Base-by-base conservation (phyloP, 345 rosid species). In the Noccaea bulbosa region DNA sequence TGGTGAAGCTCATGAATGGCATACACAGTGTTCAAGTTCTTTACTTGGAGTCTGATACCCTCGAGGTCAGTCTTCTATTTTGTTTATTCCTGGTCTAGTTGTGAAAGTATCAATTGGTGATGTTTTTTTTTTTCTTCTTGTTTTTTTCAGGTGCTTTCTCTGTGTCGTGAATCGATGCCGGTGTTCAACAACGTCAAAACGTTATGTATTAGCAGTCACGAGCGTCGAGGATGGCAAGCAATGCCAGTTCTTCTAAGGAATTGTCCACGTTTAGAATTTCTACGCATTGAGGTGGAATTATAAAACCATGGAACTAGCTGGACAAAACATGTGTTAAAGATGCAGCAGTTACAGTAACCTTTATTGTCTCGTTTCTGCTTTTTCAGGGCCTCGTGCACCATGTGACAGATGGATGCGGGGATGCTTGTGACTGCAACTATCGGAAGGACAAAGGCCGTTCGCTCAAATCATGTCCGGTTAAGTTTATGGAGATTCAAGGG, bases 1-100 rank as follows among this genome's bases (percentile, higher is more conserved):
- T 48, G n/a, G 57, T 58, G 4, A 69, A 69, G 65, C 73, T 69
- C 48, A 69, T 69, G 57, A 58, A 47, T 7, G 73, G 65, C 16
- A 2, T 58, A n/a, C 38, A 11, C 24, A 57, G 58, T 59, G 73
- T 69, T 47, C 11, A 11, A 17, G 11, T 24, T 11, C 65, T 69
- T 69, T 16, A 14, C 39, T 47, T 57, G 57, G 38, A 24, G 37
- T 30, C 48, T 15, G 65, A 47, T 47, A 69, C 73, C 4, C 27
- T 69, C 0, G 73, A 69, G 65, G 73, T 47, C 35, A 22, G 39
- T 47, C 56, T 8, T 33, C 5, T 53, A 53, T 4, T 6, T 20
- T 30, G 24, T 17, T 67, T 56, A 20, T 46, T 50, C 52, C 61
- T 40, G 15, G 17, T 39, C 30, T 24, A 24, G 30, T 3, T 65